Percentiles rank a stretch among this genome's conserved stretches.
These are phyloP conservation scores for Fistulinella staudtii DNA, from an alignment of 1,284 basidiomycete genomes.

Conservation along the genomic window DNA sequence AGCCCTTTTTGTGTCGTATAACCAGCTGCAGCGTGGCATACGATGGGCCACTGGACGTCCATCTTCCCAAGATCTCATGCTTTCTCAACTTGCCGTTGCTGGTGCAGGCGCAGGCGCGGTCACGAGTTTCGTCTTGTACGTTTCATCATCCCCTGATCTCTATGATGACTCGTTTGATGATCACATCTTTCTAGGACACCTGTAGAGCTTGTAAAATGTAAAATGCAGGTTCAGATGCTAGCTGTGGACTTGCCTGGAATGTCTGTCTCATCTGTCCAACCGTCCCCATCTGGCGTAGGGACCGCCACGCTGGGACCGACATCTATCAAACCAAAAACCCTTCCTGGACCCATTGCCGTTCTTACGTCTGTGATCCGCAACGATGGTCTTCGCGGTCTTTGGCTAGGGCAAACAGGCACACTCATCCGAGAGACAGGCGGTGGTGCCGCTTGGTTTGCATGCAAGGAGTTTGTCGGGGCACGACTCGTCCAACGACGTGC, in stretches of 20 bases:
- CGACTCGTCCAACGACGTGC: conserved; percentile 51
- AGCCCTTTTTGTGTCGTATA: conserved; percentile 84
- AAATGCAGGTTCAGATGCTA: conserved; percentile 97
- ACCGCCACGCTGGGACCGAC: conserved; percentile 3
- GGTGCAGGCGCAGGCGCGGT: conserved; percentile 83
- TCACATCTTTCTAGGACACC: conserved; percentile 61
- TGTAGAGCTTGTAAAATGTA: conserved; percentile 95
- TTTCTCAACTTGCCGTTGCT: conserved; percentile 74
- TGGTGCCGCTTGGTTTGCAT: conserved; percentile 86
- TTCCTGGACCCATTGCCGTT: conserved; percentile 68
- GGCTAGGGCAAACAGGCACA: conserved; percentile 96
- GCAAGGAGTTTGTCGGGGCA: conserved; percentile 75
- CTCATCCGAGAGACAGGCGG: conserved; percentile 93
- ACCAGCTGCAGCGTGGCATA: conserved; percentile 74
- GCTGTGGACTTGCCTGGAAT: conserved; percentile 29
- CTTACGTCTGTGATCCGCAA: conserved; percentile 62
- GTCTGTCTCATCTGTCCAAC: conserved; percentile 18
- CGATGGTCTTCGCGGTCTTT: conserved; percentile 80
- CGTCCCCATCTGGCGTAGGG: conserved; percentile 5
- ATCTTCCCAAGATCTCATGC: conserved; percentile 43
- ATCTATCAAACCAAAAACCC: conserved; percentile 11
- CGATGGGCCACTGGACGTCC: conserved; percentile 34
- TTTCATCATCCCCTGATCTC: conserved; percentile 14
- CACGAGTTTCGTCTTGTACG: conserved; percentile 84
- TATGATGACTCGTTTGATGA: not conserved